These are phyloP conservation scores for Pythium phragmiticola DNA, from an alignment of 352 stramenopile genomes.

Conservation along the genomic window DNA sequence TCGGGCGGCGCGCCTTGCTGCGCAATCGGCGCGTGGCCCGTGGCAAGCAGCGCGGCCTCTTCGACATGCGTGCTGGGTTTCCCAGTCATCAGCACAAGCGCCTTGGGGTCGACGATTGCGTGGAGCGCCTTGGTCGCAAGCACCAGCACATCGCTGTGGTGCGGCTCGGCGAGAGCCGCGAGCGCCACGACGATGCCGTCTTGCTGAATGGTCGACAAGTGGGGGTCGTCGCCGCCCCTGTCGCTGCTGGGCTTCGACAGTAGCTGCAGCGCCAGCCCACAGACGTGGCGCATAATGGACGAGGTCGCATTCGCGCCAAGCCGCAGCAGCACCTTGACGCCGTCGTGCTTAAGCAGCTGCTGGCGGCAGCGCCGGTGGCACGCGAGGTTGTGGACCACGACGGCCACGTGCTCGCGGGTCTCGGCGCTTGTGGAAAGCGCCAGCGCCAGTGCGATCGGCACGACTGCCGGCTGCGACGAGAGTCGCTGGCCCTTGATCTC, in stretches of 20 bases:
- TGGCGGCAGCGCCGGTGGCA: conserved; percentile 50
- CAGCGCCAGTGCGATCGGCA: conserved; percentile 59
- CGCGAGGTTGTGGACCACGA: conserved; percentile 68
- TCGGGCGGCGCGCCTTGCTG: conserved; percentile 51
- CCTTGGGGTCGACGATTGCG: conserved; percentile 25
- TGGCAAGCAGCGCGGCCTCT: conserved; percentile 25
- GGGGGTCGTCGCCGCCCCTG: conserved; percentile 24
- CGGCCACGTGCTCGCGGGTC: conserved; percentile 67
- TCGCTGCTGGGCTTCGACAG: conserved; percentile 44
- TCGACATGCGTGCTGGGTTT: conserved; percentile 16
- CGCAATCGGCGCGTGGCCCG: conserved; percentile 35
- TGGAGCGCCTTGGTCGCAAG: conserved; percentile 28
- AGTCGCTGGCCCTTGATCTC: conserved; percentile 63
- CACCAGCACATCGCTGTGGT: conserved; percentile 53
- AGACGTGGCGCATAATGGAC: conserved; percentile 64
- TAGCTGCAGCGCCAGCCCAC: conserved; percentile 54
- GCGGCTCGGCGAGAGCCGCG: conserved; percentile 51
- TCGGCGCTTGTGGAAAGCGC: conserved; percentile 42
- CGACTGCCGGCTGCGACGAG: conserved; percentile 43
- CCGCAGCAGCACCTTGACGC: conserved; percentile 64
- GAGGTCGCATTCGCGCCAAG: conserved; percentile 43
- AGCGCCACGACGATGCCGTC: conserved; percentile 70
- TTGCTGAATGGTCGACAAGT: conserved; percentile 64
- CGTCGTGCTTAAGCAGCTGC: conserved; percentile 75
- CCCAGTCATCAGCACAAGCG: conserved; percentile 11